Conservation (phyloP, 441 rosid genomes). For the Geranium incanum region DNA sequence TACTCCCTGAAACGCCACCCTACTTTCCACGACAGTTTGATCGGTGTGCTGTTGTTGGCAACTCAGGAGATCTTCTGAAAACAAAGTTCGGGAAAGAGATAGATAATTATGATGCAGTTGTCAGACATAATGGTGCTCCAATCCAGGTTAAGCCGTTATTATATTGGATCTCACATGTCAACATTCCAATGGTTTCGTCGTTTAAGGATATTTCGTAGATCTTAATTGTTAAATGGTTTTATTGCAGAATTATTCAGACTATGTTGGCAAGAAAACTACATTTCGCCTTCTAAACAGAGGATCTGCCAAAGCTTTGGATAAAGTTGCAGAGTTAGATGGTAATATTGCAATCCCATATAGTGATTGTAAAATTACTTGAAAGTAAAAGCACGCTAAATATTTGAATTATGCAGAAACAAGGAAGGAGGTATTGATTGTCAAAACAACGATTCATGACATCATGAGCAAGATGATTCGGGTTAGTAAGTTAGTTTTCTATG, state of each 20-base stretch:
- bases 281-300: slow-evolving; percentile 94
- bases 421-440: slow-evolving; percentile 67
- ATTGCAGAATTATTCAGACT: slow-evolving; percentile 39
- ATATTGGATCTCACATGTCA: slow-evolving; percentile 5
- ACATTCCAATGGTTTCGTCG: slow-evolving; percentile 11
- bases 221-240: not conserved
- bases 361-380: slow-evolving; percentile 13
- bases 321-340: slow-evolving; percentile 97
- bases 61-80: slow-evolving; percentile 88
- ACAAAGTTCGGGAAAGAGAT: slow-evolving; percentile 87
- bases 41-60: slow-evolving; percentile 92
- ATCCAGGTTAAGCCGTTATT: slow-evolving; percentile 47
- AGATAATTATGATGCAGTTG: slow-evolving; percentile 73
- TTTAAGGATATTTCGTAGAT: not conserved
- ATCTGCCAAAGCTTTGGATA: slow-evolving; percentile 96
- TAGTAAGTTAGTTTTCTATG: slow-evolving; percentile 20
- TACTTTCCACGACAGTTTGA: slow-evolving; percentile 71
- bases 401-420: slow-evolving; percentile 48
- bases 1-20: slow-evolving; percentile 76
- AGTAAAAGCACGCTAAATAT: slow-evolving; percentile 20
- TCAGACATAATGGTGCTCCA: slow-evolving; percentile 93
- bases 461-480: slow-evolving; percentile 96
- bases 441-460: slow-evolving; percentile 92
- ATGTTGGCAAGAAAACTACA: slow-evolving; percentile 65
- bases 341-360: slow-evolving; percentile 21